These are phyloP conservation scores for Bryoerythrophyllum caledonicum DNA, from an alignment of 225 moss, liverwort and hornwort species.

Conservation along the genomic window DNA sequence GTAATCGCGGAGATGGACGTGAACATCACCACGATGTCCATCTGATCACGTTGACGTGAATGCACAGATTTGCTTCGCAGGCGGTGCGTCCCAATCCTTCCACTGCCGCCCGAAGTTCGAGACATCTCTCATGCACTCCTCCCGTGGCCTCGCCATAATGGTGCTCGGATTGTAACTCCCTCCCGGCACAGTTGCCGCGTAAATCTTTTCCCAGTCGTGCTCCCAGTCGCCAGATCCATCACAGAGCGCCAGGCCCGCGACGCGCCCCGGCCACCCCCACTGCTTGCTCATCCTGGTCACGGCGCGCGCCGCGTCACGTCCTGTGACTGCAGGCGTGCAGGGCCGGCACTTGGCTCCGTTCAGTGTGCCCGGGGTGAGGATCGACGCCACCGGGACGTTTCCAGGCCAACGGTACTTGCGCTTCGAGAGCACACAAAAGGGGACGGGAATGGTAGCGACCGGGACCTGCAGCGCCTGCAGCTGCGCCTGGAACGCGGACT, in stretches of 20 bases:
- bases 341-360: slow-evolving; percentile 70
- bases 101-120: slow-evolving; percentile 40
- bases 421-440: slow-evolving; percentile 53
- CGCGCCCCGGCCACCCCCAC: too few species aligned
- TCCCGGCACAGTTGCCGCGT: slow-evolving; percentile 14
- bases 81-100: slow-evolving; percentile 56
- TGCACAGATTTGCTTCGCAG: slow-evolving; percentile 16
- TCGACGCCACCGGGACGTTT: slow-evolving; percentile 49
- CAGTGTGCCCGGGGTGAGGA: slow-evolving; percentile 41
- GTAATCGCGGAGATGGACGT: too few species aligned
- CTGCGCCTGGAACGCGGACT: slow-evolving; percentile 49
- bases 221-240: slow-evolving; percentile 44
- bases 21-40: not conserved
- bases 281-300: slow-evolving; percentile 13
- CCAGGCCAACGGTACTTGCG: slow-evolving; percentile 32
- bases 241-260: slow-evolving; percentile 35
- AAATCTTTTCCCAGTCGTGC: slow-evolving; percentile 24
- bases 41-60: not conserved
- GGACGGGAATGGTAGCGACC: slow-evolving; percentile 19
- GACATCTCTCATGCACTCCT: slow-evolving; percentile 38
- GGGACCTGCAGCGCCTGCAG: slow-evolving; percentile 22
- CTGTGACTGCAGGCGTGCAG: slow-evolving; percentile 40
- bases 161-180: slow-evolving; percentile 2
- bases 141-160: not conserved
- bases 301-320: not conserved